These are phyloP conservation scores for Tetrahymena elliotti DNA, from an alignment of 73 alveolate genomes.

Conservation along the genomic window DNA sequence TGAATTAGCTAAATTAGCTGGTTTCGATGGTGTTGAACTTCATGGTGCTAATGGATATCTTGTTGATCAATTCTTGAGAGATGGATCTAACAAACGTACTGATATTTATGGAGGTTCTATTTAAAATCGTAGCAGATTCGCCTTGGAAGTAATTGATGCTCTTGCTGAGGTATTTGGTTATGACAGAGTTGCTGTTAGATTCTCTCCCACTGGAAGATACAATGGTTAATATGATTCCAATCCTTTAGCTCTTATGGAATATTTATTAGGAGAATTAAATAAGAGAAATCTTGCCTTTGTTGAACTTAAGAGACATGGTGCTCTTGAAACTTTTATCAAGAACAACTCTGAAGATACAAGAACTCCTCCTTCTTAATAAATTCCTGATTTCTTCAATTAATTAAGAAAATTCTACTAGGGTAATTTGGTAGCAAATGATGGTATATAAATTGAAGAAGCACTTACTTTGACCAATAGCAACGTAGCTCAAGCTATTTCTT, in stretches of 20 bases:
- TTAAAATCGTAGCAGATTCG: constrained; percentile 71
- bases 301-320: constrained; percentile 31
- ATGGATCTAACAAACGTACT: constrained; percentile 57
- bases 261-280: background rate
- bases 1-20: constrained; percentile 68
- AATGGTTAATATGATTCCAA: constrained; percentile 44
- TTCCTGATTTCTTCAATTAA: constrained; percentile 14
- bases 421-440: constrained; percentile 6
- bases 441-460: constrained; percentile 7
- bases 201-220: constrained; percentile 39
- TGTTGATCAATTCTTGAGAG: constrained; percentile 60
- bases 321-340: background rate
- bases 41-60: constrained; percentile 69
- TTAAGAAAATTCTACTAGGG: constrained; percentile 19
- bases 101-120: constrained; percentile 84
- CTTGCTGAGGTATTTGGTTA: constrained; percentile 29
- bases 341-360: background rate
- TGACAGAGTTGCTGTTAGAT: constrained; percentile 46
- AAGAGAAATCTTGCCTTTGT: constrained; percentile 13
- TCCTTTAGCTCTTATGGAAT: constrained; percentile 31
- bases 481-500: constrained; percentile 1
- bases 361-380: constrained; percentile 2
- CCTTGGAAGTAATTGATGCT: constrained; percentile 57
- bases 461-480: background rate
- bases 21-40: constrained; percentile 86